phyloP scores from a whole-genome alignment of 768 basidiomycete genomes.

The Kwoniella europaea region DNA sequence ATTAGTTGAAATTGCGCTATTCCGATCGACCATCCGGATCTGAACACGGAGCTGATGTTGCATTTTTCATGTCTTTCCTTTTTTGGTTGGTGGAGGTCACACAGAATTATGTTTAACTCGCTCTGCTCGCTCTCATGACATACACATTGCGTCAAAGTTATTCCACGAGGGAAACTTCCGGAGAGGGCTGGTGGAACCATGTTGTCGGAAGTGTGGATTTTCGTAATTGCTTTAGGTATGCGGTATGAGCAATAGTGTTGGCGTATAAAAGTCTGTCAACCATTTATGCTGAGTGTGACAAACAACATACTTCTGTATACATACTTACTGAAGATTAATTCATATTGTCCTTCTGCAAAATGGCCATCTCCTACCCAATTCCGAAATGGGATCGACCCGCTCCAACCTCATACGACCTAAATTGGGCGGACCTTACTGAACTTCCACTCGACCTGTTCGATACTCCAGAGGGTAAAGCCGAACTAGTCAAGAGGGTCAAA shows the following conservation, averaged over 20 bases:
- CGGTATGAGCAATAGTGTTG: not conserved
- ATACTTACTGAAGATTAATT: too few species aligned
- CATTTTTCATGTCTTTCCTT: not conserved
- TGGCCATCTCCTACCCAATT: slow-evolving; percentile 36
- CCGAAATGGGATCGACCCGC: slow-evolving; percentile 35
- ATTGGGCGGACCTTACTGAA: slow-evolving; percentile 56
- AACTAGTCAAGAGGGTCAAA: slow-evolving; percentile 42
- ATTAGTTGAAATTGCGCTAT: slow-evolving; percentile 14
- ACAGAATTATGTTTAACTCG: not conserved
- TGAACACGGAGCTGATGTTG: slow-evolving; percentile 3
- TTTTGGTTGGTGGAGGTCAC: not conserved
- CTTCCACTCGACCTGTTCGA: slow-evolving; percentile 43
- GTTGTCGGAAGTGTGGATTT: not conserved
- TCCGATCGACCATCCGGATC: slow-evolving; percentile 11
- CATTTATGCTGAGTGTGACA: too few species aligned
- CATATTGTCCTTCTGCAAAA: not conserved
- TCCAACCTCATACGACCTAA: slow-evolving; percentile 48
- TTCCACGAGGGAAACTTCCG: not conserved
- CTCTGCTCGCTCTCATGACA: not conserved
- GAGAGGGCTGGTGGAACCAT: too few species aligned
- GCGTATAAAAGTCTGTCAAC: not conserved
- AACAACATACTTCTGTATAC: too few species aligned
- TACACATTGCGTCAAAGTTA: not conserved
- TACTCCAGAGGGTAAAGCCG: slow-evolving; percentile 32
- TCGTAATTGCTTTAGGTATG: not conserved